phyloP scores from a whole-genome alignment of 345 rosid genomes.

The Acer campestre region DNA sequence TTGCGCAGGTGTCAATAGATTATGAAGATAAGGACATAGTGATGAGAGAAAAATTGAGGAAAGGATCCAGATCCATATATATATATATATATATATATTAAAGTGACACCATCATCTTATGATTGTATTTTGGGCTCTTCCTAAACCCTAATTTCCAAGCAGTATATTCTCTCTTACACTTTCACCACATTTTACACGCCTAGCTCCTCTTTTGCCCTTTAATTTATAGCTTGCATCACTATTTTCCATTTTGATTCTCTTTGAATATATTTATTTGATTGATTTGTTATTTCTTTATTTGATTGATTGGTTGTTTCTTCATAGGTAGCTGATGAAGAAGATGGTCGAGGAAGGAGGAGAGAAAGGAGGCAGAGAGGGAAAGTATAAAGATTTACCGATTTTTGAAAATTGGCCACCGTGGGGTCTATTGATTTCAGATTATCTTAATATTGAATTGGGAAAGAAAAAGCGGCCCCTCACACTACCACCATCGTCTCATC shows the following conservation, averaged over 20 bases:
- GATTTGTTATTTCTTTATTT: neutral
- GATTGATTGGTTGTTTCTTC: neutral
- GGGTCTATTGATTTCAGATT: slow-evolving; percentile 44
- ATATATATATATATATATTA: too few species aligned
- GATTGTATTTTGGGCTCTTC: slow-evolving; percentile 59
- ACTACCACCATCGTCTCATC: too few species aligned
- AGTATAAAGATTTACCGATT: neutral
- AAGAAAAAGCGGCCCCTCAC: neutral
- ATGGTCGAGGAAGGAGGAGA: slow-evolving; percentile 13
- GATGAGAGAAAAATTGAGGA: too few species aligned
- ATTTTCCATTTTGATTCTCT: neutral
- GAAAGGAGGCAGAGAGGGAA: neutral
- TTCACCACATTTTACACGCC: slow-evolving; percentile 26
- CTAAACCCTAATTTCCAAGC: neutral
- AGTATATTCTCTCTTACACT: slow-evolving; percentile 12
- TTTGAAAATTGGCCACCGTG: slow-evolving; percentile 36
- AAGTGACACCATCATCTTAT: slow-evolving; percentile 36
- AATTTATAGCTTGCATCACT: neutral
- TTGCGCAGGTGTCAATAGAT: too few species aligned
- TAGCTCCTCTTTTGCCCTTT: slow-evolving; percentile 7
- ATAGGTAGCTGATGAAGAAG: slow-evolving; percentile 15
- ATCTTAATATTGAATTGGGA: neutral
- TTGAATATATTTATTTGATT: neutral
- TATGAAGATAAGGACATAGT: too few species aligned
- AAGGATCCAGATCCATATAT: too few species aligned